Conservation (phyloP, 148 eudicot species). For the Salicornia ramosissima region DNA sequence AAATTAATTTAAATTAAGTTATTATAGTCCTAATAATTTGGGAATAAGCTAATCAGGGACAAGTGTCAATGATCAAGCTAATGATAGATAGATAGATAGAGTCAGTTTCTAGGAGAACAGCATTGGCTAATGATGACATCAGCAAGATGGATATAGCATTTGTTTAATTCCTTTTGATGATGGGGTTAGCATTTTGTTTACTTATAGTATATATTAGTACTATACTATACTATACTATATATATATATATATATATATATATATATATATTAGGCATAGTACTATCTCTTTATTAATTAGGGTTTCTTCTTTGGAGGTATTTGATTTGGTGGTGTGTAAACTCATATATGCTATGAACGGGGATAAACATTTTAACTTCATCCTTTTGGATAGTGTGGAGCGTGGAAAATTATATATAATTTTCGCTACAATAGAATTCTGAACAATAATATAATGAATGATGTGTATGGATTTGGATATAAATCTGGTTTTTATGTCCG, state of each 20-base stretch:
- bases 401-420: no score
- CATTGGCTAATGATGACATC: not conserved
- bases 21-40: constrained; percentile 1
- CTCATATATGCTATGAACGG: not conserved
- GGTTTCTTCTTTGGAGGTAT: constrained; percentile 7
- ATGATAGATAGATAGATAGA: not conserved
- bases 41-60: constrained; percentile 9
- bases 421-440: no score
- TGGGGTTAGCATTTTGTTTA: constrained; percentile 7
- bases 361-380: not conserved
- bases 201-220: not conserved
- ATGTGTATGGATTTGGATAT: no score
- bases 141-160: constrained; percentile 2
- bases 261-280: no score
- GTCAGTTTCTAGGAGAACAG: not conserved
- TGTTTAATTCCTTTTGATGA: not conserved
- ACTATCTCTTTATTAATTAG: not conserved
- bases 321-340: not conserved
- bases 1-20: not conserved
- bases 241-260: no score
- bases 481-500: no score
- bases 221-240: no score
- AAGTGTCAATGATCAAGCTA: constrained; percentile 22
- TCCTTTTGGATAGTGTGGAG: not conserved
- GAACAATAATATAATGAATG: no score